A percentile compares a stretch with the other conserved stretches of the same genome.
Evolutionary conservation across 2,329 filamentous ascomycete species (phyloP).

Genomic region (Fusarium sp.): DNA sequence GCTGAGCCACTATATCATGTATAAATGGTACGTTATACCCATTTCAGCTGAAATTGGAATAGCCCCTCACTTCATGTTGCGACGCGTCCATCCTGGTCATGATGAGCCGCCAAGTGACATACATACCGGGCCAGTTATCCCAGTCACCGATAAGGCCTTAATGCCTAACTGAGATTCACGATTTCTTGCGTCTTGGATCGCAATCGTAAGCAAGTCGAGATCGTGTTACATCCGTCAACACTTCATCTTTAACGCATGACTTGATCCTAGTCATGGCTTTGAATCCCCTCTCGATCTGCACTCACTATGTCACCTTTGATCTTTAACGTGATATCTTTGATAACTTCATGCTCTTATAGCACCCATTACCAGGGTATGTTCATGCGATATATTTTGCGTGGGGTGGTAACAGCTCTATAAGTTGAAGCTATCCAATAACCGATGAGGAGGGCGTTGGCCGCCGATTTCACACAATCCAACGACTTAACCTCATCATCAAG

Average conservation of each 20-base stretch:
- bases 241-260: slow-evolving; percentile 28
- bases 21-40: slow-evolving; percentile 8
- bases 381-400: neutral
- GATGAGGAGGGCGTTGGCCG: neutral
- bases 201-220: slow-evolving; percentile 11
- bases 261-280: slow-evolving; percentile 17
- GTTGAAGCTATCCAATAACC: neutral
- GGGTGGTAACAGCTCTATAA: slow-evolving; percentile 6
- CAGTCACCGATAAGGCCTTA: slow-evolving; percentile 15
- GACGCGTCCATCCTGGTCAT: slow-evolving; percentile 28
- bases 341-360: neutral
- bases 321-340: neutral
- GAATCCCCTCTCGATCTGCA: slow-evolving; percentile 9
- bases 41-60: slow-evolving; percentile 22
- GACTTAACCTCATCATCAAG: no score
- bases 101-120: slow-evolving; percentile 6
- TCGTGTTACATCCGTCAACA: slow-evolving; percentile 33
- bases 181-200: slow-evolving; percentile 18
- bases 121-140: slow-evolving; percentile 3
- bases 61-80: slow-evolving; percentile 12
- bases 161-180: neutral
- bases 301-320: slow-evolving; percentile 4
- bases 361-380: neutral
- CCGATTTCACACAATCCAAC: neutral
- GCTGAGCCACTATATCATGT: slow-evolving; percentile 22